Base-by-base conservation (phyloP, 768 basidiomycete genomes). In the Boletus tylopilopsis region DNA sequence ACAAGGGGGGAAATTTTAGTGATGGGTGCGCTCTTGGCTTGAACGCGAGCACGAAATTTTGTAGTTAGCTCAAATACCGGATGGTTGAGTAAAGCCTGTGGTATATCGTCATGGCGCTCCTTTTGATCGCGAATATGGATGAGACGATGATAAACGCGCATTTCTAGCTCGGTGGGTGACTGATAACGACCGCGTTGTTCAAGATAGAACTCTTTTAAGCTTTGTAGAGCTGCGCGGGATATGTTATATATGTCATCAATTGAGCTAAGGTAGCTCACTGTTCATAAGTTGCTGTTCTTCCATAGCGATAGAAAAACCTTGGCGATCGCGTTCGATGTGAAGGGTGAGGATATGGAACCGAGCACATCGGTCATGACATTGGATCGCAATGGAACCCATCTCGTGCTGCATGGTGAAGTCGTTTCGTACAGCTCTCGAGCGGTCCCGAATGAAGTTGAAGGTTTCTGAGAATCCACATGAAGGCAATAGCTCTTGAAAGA, bases 331-430 rank as follows among this genome's bases (percentile, higher is more conserved):
- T 64, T 83, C 67, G 9, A 71, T 67, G 53, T 93, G 90, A 22
- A 95, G 66, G 0, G 86, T 85, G 1, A 97, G 73, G 46, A 97
- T 90, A 66, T 98, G 95, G 60, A 90, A 97, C 32, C 95, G 81
- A 35, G 88, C 94, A 64, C 94, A 95, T 45, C 95, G 83, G 62
- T 94, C 94, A 59, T 95, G 87, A 59, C 89, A 93, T 57, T 90
- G 87, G 42, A 95, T 92, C 3, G 94, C 90, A 38, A 84, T 55
- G 2, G 76, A 69, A 7, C 87, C 88, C 30, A 82, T 84, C 51
- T 84, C 79, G 53, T 87, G 88, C 64, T 97, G 95, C 77, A 96
- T 87, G 0, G 91, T 92, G 55, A 97, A 95, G 65, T 99, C 95
- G 59, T 87, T 94, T 24, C 95, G 75, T 38, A 98, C 87, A 1